Percentiles rank a stretch among this genome's conserved stretches.
Evolutionary conservation across 1,284 basidiomycete species (phyloP).

Genomic region (Leccinum angustisporum): DNA sequence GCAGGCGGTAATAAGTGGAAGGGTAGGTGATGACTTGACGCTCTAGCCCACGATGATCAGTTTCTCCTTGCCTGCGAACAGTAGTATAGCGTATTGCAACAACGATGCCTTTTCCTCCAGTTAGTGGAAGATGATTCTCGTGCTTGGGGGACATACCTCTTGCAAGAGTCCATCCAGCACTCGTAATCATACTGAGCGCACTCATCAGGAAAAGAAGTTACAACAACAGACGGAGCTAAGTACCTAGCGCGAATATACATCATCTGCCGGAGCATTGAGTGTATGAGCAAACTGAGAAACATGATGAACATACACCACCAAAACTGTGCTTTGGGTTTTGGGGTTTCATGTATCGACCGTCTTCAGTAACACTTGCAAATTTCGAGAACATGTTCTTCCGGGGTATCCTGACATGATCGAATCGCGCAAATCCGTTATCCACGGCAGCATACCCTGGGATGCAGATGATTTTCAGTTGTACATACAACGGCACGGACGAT

Average conservation of each 20-base stretch:
- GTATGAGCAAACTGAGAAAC: not conserved
- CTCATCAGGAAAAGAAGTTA: not conserved
- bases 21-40: slow-evolving; percentile 69
- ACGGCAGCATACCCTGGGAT: slow-evolving; percentile 50
- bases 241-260: slow-evolving; percentile 65
- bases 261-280: slow-evolving; percentile 47
- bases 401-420: slow-evolving; percentile 72
- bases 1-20: slow-evolving; percentile 66
- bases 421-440: slow-evolving; percentile 75
- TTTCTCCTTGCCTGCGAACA: slow-evolving; percentile 68
- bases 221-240: slow-evolving; percentile 9
- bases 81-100: slow-evolving; percentile 75
- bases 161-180: slow-evolving; percentile 58
- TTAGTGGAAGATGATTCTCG: not conserved
- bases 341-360: slow-evolving; percentile 67
- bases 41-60: slow-evolving; percentile 54
- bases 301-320: slow-evolving; percentile 57
- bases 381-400: slow-evolving; percentile 74
- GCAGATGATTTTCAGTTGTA: not conserved
- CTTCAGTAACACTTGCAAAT: slow-evolving; percentile 69
- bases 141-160: slow-evolving; percentile 41
- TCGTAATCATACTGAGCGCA: slow-evolving; percentile 54
- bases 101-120: slow-evolving; percentile 52
- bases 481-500: not conserved
- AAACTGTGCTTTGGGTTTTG: slow-evolving; percentile 76